A percentile compares a stretch with the other conserved stretches of the same genome.
These are phyloP conservation scores for Pestalotiopsis sp. DNA, from an alignment of 2,329 filamentous ascomycete genomes.

Conservation along the genomic window DNA sequence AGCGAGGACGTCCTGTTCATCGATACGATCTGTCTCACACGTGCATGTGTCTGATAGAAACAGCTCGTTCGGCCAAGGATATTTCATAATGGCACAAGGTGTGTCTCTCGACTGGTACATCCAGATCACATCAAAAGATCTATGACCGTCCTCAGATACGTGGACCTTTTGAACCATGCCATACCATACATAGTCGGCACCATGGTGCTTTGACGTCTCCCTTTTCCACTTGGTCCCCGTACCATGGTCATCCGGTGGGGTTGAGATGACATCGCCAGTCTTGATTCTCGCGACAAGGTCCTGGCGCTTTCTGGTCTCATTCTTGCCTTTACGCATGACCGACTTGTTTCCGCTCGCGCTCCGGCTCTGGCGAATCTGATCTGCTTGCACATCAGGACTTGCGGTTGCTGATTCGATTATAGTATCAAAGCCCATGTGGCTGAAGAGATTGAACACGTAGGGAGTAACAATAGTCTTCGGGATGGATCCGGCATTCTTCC, in stretches of 20 bases:
- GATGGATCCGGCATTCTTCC: not conserved
- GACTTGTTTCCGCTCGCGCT: not conserved
- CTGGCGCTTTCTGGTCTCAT: slow-evolving; percentile 14
- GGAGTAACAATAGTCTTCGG: slow-evolving; percentile 68
- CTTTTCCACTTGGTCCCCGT: slow-evolving; percentile 59
- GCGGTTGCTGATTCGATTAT: slow-evolving; percentile 44
- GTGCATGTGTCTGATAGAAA: slow-evolving; percentile 80
- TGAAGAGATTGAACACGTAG: slow-evolving; percentile 67
- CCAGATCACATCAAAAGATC: slow-evolving; percentile 69
- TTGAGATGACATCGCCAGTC: slow-evolving; percentile 53
- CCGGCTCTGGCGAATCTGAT: not conserved
- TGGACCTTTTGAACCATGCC: slow-evolving; percentile 67
- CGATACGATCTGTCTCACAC: slow-evolving; percentile 54
- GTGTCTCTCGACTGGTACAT: slow-evolving; percentile 74
- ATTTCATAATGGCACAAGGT: slow-evolving; percentile 66
- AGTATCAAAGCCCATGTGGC: slow-evolving; percentile 60
- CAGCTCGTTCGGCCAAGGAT: slow-evolving; percentile 72
- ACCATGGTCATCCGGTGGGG: slow-evolving; percentile 44
- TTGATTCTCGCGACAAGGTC: slow-evolving; percentile 36
- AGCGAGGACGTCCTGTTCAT: slow-evolving; percentile 56
- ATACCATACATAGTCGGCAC: slow-evolving; percentile 63
- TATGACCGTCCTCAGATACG: slow-evolving; percentile 23
- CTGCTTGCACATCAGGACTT: not conserved
- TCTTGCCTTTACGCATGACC: not conserved
- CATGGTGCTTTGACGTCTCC: slow-evolving; percentile 42